Conservation (phyloP, 2,329 filamentous ascomycete genomes). For the Fusarium pseudograminearum region DNA sequence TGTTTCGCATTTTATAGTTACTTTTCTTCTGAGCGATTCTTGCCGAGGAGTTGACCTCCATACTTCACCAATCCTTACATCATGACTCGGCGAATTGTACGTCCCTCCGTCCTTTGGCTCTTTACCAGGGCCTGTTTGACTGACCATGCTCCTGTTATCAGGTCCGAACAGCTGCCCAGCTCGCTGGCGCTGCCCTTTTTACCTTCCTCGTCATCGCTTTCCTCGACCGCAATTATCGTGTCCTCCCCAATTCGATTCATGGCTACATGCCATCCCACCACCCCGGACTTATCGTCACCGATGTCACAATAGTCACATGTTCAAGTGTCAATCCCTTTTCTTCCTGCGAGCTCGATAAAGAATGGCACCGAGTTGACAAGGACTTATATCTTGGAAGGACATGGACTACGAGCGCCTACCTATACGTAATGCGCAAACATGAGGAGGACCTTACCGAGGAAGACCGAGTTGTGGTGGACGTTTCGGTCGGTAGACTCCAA, state of each 20-base stretch:
- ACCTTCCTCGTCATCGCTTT: conserved; percentile 80
- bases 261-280: conserved; percentile 88
- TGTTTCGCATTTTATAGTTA: conserved; percentile 23
- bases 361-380: conserved; percentile 89
- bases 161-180: conserved; percentile 80
- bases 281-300: conserved; percentile 85
- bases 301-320: conserved; percentile 83
- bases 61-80: conserved; percentile 30
- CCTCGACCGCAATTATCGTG: conserved; percentile 88
- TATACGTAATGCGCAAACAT: conserved; percentile 85
- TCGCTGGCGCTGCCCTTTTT: conserved; percentile 73
- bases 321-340: conserved; percentile 79
- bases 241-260: conserved; percentile 87
- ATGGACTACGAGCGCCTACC: conserved; percentile 81
- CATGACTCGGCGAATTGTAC: conserved; percentile 56
- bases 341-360: conserved; percentile 78
- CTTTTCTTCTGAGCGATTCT: not conserved
- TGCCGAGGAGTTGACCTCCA: conserved; percentile 1
- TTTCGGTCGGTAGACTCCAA: conserved; percentile 79
- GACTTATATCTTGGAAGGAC: conserved; percentile 83
- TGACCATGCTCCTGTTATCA: conserved; percentile 45
- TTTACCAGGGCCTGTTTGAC: not conserved
- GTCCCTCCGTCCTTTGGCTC: conserved; percentile 15
- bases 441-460: conserved; percentile 82
- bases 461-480: conserved; percentile 83